Percentiles rank a stretch among this genome's conserved stretches.
These are phyloP conservation scores for Penicillium psychrosexuale DNA, from an alignment of 2,329 filamentous ascomycete species.

Conservation along the genomic window DNA sequence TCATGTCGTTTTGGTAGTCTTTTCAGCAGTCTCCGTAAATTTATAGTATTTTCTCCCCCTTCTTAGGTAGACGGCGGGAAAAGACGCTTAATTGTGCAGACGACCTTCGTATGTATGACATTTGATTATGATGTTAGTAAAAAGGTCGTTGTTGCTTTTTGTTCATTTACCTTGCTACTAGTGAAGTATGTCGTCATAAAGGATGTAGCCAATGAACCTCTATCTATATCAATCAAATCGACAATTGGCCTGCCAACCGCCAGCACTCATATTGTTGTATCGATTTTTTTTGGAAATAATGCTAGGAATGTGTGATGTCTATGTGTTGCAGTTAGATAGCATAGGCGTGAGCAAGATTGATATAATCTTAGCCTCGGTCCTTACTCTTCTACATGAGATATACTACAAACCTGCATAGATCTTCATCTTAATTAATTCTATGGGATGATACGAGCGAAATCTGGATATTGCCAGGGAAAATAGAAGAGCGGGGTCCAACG, in stretches of 20 bases:
- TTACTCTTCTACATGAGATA: background rate
- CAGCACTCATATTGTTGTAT: background rate
- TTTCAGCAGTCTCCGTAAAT: too few species aligned
- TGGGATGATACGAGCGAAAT: too few species aligned
- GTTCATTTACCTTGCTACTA: background rate
- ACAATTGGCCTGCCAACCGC: background rate
- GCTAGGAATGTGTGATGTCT: background rate
- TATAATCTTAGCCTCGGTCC: background rate
- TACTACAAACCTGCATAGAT: background rate
- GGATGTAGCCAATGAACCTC: background rate
- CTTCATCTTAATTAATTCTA: background rate
- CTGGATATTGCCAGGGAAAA: background rate
- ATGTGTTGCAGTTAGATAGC: too few species aligned
- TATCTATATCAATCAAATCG: too few species aligned
- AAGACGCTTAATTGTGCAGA: too few species aligned
- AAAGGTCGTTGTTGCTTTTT: background rate
- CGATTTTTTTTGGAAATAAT: background rate
- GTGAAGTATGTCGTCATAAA: background rate
- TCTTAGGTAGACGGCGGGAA: too few species aligned
- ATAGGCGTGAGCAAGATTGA: background rate
- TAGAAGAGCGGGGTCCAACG: background rate
- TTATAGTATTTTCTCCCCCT: too few species aligned
- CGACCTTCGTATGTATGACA: too few species aligned
- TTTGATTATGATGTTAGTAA: too few species aligned
- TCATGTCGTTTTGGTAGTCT: too few species aligned